These are phyloP conservation scores for Leishmania gerbilli DNA, from an alignment of 208 protist genomes.

Conservation along the genomic window DNA sequence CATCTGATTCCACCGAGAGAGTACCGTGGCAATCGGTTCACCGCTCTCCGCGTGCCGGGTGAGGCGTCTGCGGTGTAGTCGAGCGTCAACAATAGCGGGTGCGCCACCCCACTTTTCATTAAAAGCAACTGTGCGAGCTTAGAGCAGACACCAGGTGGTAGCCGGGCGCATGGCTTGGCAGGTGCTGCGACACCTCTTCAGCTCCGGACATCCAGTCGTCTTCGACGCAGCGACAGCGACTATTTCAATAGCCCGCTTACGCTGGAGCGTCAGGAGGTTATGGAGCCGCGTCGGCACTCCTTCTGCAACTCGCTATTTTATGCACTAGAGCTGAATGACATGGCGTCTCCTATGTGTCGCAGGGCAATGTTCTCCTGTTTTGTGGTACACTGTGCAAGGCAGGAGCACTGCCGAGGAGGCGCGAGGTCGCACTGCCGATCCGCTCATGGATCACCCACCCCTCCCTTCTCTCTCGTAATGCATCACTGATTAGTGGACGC, in stretches of 20 bases:
- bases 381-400: neutral
- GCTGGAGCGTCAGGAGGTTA: neutral
- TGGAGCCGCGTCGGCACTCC: conserved; percentile 6
- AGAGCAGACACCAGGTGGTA: neutral
- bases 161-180: neutral
- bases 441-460: neutral
- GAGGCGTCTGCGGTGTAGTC: neutral
- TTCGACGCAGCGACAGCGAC: neutral
- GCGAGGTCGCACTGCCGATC: neutral
- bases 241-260: neutral
- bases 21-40: too few species aligned
- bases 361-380: neutral
- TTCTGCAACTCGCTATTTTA: conserved; percentile 8
- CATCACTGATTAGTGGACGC: neutral
- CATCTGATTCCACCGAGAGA: neutral
- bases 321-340: neutral
- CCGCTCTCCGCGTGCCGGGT: neutral
- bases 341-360: neutral
- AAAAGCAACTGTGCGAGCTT: neutral
- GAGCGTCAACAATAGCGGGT: too few species aligned
- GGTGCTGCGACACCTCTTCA: neutral
- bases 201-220: neutral
- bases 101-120: neutral
- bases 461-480: neutral
- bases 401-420: neutral